A percentile compares a stretch with the other conserved stretches of the same genome.
phyloP scores from a whole-genome alignment of 192 early-diverging fungal genomes.

The Coemansia sp. region DNA sequence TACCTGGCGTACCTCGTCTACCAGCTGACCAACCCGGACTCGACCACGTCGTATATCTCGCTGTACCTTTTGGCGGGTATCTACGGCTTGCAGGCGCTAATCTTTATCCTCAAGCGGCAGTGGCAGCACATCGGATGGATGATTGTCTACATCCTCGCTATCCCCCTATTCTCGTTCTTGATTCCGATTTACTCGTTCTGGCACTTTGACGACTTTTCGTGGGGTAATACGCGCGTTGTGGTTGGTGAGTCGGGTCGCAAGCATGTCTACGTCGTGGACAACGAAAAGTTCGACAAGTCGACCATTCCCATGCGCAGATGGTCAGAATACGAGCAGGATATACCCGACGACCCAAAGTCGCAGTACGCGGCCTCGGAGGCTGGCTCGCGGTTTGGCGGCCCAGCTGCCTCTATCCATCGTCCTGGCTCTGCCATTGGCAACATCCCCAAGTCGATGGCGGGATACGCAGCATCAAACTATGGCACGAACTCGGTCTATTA shows the following conservation, averaged over 20 bases:
- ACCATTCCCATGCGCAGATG: constrained; percentile 78
- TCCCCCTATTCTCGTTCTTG: constrained; percentile 85
- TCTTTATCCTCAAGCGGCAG: constrained; percentile 86
- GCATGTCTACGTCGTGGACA: constrained; percentile 69
- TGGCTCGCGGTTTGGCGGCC: constrained; percentile 51
- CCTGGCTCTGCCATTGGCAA: constrained; percentile 57
- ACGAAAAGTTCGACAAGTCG: constrained; percentile 79
- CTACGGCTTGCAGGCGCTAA: constrained; percentile 88
- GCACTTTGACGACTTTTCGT: constrained; percentile 99
- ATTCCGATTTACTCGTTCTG: constrained; percentile 94
- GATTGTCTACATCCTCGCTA: constrained; percentile 91
- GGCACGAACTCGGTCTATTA: constrained; percentile 55
- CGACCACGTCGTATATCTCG: constrained; percentile 76
- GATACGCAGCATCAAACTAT: constrained; percentile 44
- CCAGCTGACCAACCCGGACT: constrained; percentile 58
- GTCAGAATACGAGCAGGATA: constrained; percentile 78
- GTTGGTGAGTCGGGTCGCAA: constrained; percentile 85
- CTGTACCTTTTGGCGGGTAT: constrained; percentile 83
- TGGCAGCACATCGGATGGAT: constrained; percentile 97
- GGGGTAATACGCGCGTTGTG: constrained; percentile 96
- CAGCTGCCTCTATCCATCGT: constrained; percentile 37
- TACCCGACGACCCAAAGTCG: constrained; percentile 54
- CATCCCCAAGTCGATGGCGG: constrained; percentile 53
- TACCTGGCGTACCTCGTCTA: constrained; percentile 89
- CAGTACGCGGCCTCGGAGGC: constrained; percentile 46